Evolutionary conservation across 73 alveolate species (phyloP), one percentile per base, ranked within the genome.

Genomic region (Stentor roeselii): DNA sequence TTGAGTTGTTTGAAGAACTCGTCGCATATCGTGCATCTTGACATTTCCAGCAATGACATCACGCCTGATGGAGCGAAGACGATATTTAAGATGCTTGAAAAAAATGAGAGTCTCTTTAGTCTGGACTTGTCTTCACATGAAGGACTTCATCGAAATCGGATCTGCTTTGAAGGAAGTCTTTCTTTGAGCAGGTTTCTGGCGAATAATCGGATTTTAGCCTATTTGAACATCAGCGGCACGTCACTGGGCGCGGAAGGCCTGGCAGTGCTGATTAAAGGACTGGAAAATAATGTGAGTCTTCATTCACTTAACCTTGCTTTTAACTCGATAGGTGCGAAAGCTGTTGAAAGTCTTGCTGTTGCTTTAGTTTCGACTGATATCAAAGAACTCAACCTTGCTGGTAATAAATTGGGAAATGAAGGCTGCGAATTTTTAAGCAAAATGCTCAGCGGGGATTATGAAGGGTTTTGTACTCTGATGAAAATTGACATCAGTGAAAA

Each of bases 71-170:
- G 92, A 3, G 83, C 92, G 36, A 38, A 34, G 21, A 37, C 50
- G 3, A 42, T 86, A 31, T 82, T 86, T 61, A 83, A 84, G 59
- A 60, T 40, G 31, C 15, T 86, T 83, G 80, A 37, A 30, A 35
- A 60, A 21, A 39, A 82, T 31, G 84, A 82, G 39, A 77, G 84
- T 30, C 4, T 86, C 2, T 36, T 59, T 3, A 61, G 88, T n/a
- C 27, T 86, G 3, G 82, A 86, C 31, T 59, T 86, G 35, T 80
- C 92, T 39, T 59, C 88, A 34, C 87, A 86, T 11, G 92, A 86
- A 59, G 92, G 92, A 15, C 50, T 86, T 59, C 59, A 86, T 83
- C 59, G 92, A 32, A 86, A 86, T 37, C 59, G 88, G 39, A 36
- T 86, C 6, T 75, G 90, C 14, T 82, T 75, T 3, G 50, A 83